phyloP scores from a whole-genome alignment of 2,329 filamentous ascomycete species.

The Penicillium sp. region DNA sequence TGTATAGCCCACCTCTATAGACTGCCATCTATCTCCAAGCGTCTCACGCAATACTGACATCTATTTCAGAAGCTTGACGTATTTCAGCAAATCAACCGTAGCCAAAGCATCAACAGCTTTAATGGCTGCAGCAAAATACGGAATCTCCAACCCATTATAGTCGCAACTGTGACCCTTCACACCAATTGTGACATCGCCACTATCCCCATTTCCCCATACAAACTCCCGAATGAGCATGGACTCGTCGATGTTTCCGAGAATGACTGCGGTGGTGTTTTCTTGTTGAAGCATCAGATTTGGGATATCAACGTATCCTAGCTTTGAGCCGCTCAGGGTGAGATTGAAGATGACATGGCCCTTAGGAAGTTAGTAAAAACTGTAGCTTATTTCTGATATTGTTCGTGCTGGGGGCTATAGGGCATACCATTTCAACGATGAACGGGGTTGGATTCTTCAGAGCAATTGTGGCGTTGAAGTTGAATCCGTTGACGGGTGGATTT shows the following conservation, averaged over 20 bases:
- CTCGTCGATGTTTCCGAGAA: conserved; percentile 30
- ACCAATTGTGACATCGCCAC: conserved; percentile 32
- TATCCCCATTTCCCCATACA: conserved; percentile 22
- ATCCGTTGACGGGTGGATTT: conserved; percentile 27
- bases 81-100: conserved; percentile 31
- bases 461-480: conserved; percentile 37
- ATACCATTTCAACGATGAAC: conserved; percentile 35
- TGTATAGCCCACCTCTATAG: not conserved
- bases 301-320: conserved; percentile 33
- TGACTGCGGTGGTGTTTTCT: conserved; percentile 15
- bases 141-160: conserved; percentile 36
- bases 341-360: conserved; percentile 36
- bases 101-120: conserved; percentile 28
- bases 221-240: conserved; percentile 30
- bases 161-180: conserved; percentile 33
- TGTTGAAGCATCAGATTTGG: conserved; percentile 31
- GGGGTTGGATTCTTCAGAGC: conserved; percentile 30
- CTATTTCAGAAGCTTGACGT: conserved; percentile 25
- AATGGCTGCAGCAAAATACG: conserved; percentile 35
- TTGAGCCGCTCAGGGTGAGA: conserved; percentile 29
- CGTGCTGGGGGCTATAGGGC: not conserved
- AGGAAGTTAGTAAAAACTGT: not conserved
- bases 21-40: not conserved
- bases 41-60: too few species aligned
- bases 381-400: not conserved